Base-by-base conservation (phyloP, 495 filamentous ascomycete species). In the Ascodesmis nigricans region DNA sequence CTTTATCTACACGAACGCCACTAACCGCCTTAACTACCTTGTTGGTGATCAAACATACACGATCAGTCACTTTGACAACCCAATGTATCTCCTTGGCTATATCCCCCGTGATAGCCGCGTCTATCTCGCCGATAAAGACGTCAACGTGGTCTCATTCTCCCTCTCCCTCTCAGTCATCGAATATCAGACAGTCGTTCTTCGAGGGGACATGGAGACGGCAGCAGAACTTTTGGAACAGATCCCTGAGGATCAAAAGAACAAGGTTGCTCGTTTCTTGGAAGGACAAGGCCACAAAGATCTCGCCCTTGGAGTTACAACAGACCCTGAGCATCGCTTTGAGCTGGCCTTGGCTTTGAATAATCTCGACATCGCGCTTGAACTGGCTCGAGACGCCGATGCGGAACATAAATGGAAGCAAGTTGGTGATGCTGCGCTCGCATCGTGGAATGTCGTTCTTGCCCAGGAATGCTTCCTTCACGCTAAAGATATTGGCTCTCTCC, bases 391-490 rank as follows among this genome's bases (percentile, higher is more conserved):
- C 50, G 72, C 79, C 0, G 75, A 91, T 35, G 75, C 71, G 4
- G 87, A 97, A 53, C 90, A 93, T 57, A 87, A 90, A 55, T 97
- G 84, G 84, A 93, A 93, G 62, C 79, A 67, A 1, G 73, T 97
- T 11, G 87, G 87, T 27, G 87, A 97, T 43, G 78, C 82, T 1
- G 90, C 90, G 18, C 65, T 97, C 24, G 53, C 69, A 1, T 73
- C 61, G 7, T 97, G 87, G 87, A 73, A 97, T 50, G 62, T 95
- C 16, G 55, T 64, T 1, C 68, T 97, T 13, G 87, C 87, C 1
- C 74, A 82, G 40, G 79, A 92, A 55, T 95, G 90, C 58, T 97
- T 95, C 57, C 63, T 63, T 20, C 68, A 81, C 35, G 80, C 83
- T 22, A 81, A 80, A 46, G 87, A 97, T 45, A 55, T 91, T 4